Evolutionary conservation across 2,329 filamentous ascomycete genomes (phyloP).

Genomic region (Colletotrichum ledebouriae): DNA sequence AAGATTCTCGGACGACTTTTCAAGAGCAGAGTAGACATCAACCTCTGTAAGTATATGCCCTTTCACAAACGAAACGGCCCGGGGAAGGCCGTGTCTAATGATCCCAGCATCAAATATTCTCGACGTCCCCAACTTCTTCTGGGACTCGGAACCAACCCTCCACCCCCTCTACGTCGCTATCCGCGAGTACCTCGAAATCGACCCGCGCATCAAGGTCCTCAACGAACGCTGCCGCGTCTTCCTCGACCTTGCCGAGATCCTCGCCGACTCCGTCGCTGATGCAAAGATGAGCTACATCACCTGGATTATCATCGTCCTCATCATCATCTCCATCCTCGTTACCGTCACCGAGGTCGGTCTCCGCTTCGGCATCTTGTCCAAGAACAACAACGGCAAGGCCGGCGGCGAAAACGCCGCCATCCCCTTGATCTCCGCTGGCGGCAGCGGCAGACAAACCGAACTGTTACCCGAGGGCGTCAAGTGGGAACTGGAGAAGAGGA

Average conservation of each 20-base stretch:
- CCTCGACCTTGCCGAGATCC: constrained; percentile 93
- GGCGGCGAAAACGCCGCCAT: constrained; percentile 12
- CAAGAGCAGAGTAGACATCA: constrained; percentile 95
- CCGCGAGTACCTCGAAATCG: constrained; percentile 97
- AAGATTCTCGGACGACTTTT: constrained; percentile 92
- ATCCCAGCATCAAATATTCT: constrained; percentile 88
- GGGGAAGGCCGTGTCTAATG: background rate
- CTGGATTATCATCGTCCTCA: constrained; percentile 97
- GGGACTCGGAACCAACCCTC: constrained; percentile 95
- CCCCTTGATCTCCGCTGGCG: constrained; percentile 18
- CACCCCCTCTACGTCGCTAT: constrained; percentile 95
- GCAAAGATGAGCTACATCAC: constrained; percentile 97
- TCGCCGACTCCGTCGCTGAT: constrained; percentile 92
- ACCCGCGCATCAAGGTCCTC: constrained; percentile 93
- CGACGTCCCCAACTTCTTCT: constrained; percentile 97
- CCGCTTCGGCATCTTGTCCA: constrained; percentile 81
- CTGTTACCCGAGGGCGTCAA: constrained; percentile 34
- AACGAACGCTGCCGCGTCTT: constrained; percentile 98
- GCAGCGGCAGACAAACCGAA: background rate
- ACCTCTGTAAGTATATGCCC: constrained; percentile 80
- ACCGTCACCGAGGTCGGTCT: constrained; percentile 91
- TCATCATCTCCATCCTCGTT: constrained; percentile 89
- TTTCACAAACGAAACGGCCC: background rate
- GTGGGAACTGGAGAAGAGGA: constrained; percentile 39
- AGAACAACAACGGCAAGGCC: constrained; percentile 48